phyloP scores from a whole-genome alignment of 768 basidiomycete species.

The Boletus reticuloceps region DNA sequence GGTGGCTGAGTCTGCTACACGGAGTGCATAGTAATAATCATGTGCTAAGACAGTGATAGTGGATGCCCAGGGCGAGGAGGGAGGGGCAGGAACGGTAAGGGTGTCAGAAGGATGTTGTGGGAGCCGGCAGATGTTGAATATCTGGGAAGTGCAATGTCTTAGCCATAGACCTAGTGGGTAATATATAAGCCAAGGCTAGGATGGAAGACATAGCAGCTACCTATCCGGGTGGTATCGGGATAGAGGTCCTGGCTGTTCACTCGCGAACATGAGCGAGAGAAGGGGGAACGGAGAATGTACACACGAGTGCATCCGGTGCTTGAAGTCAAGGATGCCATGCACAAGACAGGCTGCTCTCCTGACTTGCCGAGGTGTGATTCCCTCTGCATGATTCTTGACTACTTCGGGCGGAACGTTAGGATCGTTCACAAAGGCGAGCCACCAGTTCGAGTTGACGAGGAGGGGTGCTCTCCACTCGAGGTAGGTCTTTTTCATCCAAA shows the following conservation, averaged over 20 bases:
- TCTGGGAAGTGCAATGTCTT: constrained; percentile 48
- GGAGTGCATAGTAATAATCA: constrained; percentile 78
- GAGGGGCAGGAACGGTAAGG: constrained; percentile 43
- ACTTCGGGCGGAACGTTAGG: constrained; percentile 48
- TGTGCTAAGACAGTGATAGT: constrained; percentile 67
- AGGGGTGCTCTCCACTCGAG: constrained; percentile 85
- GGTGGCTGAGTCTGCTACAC: constrained; percentile 44
- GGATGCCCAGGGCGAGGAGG: constrained; percentile 42
- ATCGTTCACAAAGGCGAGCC: constrained; percentile 85
- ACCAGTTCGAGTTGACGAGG: constrained; percentile 93
- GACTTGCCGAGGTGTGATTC: constrained; percentile 78
- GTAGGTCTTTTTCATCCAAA: constrained; percentile 88
- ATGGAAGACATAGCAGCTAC: constrained; percentile 32
- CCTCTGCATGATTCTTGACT: constrained; percentile 24
- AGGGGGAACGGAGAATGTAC: constrained; percentile 21
- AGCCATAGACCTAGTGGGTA: constrained; percentile 57
- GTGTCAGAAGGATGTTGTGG: constrained; percentile 67
- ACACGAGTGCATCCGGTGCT: constrained; percentile 60
- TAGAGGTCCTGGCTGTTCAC: constrained; percentile 60
- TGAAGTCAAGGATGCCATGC: constrained; percentile 71
- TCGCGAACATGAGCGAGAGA: constrained; percentile 7
- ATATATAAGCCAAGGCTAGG: background rate
- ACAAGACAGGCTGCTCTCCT: constrained; percentile 81
- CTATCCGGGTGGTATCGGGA: constrained; percentile 70
- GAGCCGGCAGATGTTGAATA: constrained; percentile 79